Conservation (phyloP, 2,329 filamentous ascomycete genomes). For the Metarhizium anisopliae region DNA sequence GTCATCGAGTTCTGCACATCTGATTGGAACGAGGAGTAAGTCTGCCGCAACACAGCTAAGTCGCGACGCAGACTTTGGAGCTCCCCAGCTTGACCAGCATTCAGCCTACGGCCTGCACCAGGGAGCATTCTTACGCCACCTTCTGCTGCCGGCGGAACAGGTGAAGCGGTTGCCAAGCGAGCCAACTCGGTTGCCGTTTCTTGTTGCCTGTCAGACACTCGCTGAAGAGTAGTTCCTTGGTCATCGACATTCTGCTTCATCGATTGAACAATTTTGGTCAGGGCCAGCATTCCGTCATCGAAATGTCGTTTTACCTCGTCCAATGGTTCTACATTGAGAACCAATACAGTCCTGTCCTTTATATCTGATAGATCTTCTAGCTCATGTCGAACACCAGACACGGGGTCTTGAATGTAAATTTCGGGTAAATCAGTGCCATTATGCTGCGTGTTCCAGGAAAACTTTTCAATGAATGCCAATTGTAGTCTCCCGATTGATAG, state of each 20-base stretch:
- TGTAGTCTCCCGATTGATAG: slow-evolving; percentile 83
- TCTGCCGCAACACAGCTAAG: slow-evolving; percentile 84
- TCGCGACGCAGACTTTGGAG: slow-evolving; percentile 78
- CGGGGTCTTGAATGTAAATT: slow-evolving; percentile 93
- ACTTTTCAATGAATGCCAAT: slow-evolving; percentile 96
- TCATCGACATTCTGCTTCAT: slow-evolving; percentile 77
- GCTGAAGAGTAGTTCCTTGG: slow-evolving; percentile 72
- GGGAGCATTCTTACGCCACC: slow-evolving; percentile 28
- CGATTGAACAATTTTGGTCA: slow-evolving; percentile 77
- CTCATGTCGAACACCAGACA: slow-evolving; percentile 94
- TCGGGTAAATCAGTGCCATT: slow-evolving; percentile 90
- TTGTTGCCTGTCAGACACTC: slow-evolving; percentile 83
- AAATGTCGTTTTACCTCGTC: slow-evolving; percentile 97
- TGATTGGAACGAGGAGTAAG: slow-evolving; percentile 82
- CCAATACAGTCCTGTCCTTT: slow-evolving; percentile 91
- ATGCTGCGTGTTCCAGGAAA: slow-evolving; percentile 95
- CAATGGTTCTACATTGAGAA: slow-evolving; percentile 82
- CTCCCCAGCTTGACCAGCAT: slow-evolving; percentile 60
- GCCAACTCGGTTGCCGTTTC: slow-evolving; percentile 85
- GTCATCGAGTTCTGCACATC: slow-evolving; percentile 86
- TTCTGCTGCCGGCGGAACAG: slow-evolving; percentile 28
- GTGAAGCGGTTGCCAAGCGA: slow-evolving; percentile 38
- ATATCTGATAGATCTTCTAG: slow-evolving; percentile 88
- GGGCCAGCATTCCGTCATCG: slow-evolving; percentile 76
- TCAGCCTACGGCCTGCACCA: slow-evolving; percentile 34